phyloP scores from a whole-genome alignment of 306 rosid species.

The Quercus robur region DNA sequence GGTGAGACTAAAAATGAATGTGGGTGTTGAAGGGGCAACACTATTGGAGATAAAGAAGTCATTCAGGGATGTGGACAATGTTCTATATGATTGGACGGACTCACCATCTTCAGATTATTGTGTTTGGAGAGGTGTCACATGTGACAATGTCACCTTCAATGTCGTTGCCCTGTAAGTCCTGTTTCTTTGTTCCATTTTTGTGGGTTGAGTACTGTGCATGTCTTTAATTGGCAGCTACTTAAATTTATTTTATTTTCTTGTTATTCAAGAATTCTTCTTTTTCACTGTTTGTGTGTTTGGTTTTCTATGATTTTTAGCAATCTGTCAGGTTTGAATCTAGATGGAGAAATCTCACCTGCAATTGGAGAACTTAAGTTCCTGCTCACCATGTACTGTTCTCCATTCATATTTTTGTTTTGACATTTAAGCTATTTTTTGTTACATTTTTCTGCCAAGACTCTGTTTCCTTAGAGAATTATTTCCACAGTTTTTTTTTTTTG shows the following conservation, averaged over 20 bases:
- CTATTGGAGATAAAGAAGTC: conserved; percentile 88
- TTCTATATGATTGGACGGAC: conserved; percentile 85
- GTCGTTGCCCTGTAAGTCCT: conserved; percentile 82
- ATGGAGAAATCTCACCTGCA: conserved; percentile 90
- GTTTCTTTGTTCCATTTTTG: neutral
- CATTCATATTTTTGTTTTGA: neutral
- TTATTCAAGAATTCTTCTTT: conserved; percentile 3
- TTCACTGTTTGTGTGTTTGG: neutral
- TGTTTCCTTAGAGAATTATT: neutral
- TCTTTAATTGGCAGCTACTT: neutral
- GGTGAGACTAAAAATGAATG: conserved; percentile 1
- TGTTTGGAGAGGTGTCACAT: conserved; percentile 84
- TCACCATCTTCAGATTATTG: conserved; percentile 85
- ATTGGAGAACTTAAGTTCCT: conserved; percentile 75
- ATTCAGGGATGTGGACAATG: conserved; percentile 84
- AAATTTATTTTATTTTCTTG: neutral
- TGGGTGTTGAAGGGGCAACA: conserved; percentile 53
- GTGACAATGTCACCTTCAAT: conserved; percentile 84
- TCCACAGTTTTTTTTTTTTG: neutral
- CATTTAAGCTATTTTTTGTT: neutral
- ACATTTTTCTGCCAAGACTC: neutral
- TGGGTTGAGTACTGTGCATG: neutral
- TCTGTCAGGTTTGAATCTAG: conserved; percentile 82
- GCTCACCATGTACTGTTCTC: conserved; percentile 53
- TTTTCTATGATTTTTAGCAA: conserved; percentile 50